Evolutionary conservation across 257 asterid species (phyloP).

Genomic region (Echium plantagineum): DNA sequence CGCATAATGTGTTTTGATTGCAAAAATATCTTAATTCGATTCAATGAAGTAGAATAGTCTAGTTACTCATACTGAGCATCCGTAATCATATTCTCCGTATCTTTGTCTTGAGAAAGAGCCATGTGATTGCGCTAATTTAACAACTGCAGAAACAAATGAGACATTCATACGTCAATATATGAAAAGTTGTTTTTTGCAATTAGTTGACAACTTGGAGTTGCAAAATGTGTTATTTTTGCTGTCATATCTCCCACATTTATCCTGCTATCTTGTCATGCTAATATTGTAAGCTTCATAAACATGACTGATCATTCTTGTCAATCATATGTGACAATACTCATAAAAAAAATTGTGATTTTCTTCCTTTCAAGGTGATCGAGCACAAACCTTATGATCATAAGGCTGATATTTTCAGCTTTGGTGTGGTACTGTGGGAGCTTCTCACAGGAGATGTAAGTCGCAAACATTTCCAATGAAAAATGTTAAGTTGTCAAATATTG

Average conservation of each 20-base stretch:
- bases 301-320: neutral
- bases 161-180: neutral
- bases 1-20: neutral
- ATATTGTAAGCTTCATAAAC: neutral
- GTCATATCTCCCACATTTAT: neutral
- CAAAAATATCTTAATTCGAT: no score
- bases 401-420: constrained; percentile 44
- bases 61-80: neutral
- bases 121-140: no score
- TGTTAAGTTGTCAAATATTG: neutral
- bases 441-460: constrained; percentile 37
- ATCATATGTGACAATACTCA: neutral
- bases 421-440: constrained; percentile 38
- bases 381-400: constrained; percentile 40
- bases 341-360: neutral
- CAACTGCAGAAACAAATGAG: neutral
- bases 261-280: neutral
- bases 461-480: neutral
- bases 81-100: neutral
- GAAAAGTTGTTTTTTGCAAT: neutral
- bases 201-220: neutral
- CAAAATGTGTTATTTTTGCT: neutral
- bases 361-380: constrained; percentile 31
- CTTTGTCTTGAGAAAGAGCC: neutral
- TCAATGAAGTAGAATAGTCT: neutral